Base-by-base conservation (phyloP, 306 rosid species). In the Prunus davidiana region DNA sequence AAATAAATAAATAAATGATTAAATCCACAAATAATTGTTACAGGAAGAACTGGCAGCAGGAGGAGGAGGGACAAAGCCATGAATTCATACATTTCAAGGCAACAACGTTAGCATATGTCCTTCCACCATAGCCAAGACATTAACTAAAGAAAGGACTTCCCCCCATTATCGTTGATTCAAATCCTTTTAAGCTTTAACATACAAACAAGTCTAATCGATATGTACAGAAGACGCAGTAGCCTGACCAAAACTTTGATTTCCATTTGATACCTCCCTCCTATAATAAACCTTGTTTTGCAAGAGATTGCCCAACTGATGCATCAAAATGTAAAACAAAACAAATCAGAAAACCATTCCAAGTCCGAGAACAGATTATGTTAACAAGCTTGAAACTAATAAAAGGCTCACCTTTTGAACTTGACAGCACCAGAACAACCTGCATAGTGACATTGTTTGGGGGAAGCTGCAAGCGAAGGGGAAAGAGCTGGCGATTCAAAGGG, bases 381-480 rank as follows among this genome's bases (percentile, higher is more conserved):
- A 27, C 14, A n/a, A 24, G 66, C 66, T 12, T 0, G 14, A 13
- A 10, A 56, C 18, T 52, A 25, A 25, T 3, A 19, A n/a, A 58
- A 30, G 64, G 7, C 84, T 87, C 62, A 95, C 98, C 85, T 67
- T 79, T 84, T 3, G 98, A 90, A 24, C 82, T 71, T 1, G 89
- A 82, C 24, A 84, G 87, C 80, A 95, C 90, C 61, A 93, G 79
- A 41, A 92, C 81, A 71, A 95, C 91, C 3, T 85, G 89, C 96
- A 95, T 90, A 4, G 87, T 85, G 0, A 87, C 88, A 82, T 83
- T 91, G 87, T 91, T 90, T 5, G 98, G 98, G 81, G 98, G 98
- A 75, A 95, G 97, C 82, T 92, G 97, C 90, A 95, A 84, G 25
- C 91, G 93, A 82, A 95, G 97, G 47, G 98, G 98, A 72, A 68